phyloP scores from a whole-genome alignment of 2,329 filamentous ascomycete genomes.

The Fusarium illudens region DNA sequence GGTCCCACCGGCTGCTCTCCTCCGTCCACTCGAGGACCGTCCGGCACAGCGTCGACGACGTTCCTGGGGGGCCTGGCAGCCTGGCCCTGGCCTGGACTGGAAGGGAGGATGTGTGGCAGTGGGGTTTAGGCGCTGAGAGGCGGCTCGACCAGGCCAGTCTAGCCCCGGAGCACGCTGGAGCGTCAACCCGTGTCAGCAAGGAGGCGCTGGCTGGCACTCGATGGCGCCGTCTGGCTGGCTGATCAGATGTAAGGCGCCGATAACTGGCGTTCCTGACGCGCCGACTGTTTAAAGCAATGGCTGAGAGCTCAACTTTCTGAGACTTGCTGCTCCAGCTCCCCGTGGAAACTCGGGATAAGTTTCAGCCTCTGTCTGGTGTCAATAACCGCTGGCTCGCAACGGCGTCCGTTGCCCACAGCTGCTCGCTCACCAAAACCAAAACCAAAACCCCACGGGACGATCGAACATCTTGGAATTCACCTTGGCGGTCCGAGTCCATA shows the following conservation, averaged over 20 bases:
- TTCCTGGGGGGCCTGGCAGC: constrained; percentile 18
- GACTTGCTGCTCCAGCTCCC: constrained; percentile 13
- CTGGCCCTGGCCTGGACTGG: neutral
- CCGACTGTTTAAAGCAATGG: constrained; percentile 21
- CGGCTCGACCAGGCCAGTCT: constrained; percentile 31
- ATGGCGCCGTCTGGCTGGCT: constrained; percentile 17
- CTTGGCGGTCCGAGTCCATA: neutral
- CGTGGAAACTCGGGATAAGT: constrained; percentile 23
- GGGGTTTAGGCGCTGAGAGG: constrained; percentile 27
- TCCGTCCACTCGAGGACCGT: constrained; percentile 9
- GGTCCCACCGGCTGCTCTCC: constrained; percentile 18
- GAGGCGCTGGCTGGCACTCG: constrained; percentile 24
- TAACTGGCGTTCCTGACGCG: constrained; percentile 14
- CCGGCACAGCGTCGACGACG: constrained; percentile 7
- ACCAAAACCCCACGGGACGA: neutral
- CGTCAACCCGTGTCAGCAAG: constrained; percentile 4
- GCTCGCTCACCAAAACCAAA: too few species aligned
- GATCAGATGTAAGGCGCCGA: constrained; percentile 9
- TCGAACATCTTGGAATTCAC: constrained; percentile 10
- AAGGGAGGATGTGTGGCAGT: constrained; percentile 14
- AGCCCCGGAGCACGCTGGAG: constrained; percentile 10
- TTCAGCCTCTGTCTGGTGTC: constrained; percentile 26
- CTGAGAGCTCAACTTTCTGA: constrained; percentile 8
- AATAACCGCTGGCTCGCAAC: constrained; percentile 3
- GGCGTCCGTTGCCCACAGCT: neutral